Evolutionary conservation across 1,139 yeast genomes (phyloP).

Genomic region (Nakaseomyces nivariensis): DNA sequence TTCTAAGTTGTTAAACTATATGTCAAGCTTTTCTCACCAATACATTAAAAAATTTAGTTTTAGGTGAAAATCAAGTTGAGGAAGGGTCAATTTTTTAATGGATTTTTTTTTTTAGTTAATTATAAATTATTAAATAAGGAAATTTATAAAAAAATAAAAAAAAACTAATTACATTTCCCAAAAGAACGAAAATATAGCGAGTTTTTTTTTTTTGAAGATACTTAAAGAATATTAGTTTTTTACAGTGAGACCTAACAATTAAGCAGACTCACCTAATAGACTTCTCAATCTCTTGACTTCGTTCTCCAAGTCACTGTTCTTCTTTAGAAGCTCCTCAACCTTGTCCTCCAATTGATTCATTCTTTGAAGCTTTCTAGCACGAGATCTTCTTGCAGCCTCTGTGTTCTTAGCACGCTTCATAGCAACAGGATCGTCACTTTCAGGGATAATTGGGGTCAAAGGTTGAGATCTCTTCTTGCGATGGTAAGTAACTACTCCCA

Average conservation of each 20-base stretch:
- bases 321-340: conserved; percentile 53
- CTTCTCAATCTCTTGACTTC: conserved; percentile 51
- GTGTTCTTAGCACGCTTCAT: conserved; percentile 90
- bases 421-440: conserved; percentile 50
- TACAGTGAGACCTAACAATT: not conserved
- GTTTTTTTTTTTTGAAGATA: not conserved
- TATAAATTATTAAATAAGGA: too few species aligned
- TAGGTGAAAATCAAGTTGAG: too few species aligned
- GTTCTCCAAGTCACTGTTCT: conserved; percentile 45
- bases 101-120: too few species aligned
- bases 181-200: not conserved
- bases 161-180: not conserved
- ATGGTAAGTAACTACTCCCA: conserved; percentile 56
- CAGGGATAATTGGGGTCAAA: conserved; percentile 56
- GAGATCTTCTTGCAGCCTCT: conserved; percentile 91
- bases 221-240: too few species aligned
- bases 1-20: too few species aligned
- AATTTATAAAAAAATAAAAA: too few species aligned
- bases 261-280: conserved; percentile 30
- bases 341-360: conserved; percentile 72
- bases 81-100: too few species aligned
- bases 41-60: too few species aligned
- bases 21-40: too few species aligned
- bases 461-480: conserved; percentile 53
- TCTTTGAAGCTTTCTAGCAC: conserved; percentile 87